Evolutionary conservation across 306 rosid species (phyloP).

Genomic region (Luffa aegyptiaca): DNA sequence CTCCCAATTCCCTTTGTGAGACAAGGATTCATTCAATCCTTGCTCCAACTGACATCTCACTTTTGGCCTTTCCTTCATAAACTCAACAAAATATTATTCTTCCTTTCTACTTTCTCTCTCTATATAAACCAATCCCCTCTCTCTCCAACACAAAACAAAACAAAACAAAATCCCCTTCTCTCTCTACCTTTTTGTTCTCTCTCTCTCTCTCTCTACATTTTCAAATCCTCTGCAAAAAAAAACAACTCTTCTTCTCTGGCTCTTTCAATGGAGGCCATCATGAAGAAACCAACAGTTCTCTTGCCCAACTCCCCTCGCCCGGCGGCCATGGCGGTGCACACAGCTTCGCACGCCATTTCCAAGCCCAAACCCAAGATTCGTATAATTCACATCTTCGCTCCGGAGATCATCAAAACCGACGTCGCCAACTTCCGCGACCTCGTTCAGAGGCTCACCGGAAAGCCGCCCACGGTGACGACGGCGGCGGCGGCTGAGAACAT

Average conservation of each 20-base stretch:
- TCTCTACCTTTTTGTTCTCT: neutral
- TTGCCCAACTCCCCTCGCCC: slow-evolving; percentile 4
- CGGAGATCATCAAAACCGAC: slow-evolving; percentile 80
- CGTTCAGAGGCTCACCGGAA: slow-evolving; percentile 80
- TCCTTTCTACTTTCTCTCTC: neutral
- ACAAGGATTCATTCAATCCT: slow-evolving; percentile 42
- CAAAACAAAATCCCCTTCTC: neutral
- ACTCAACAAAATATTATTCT: neutral
- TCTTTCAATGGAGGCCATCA: slow-evolving; percentile 31
- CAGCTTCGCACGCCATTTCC: slow-evolving; percentile 41
- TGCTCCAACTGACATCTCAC: slow-evolving; percentile 39
- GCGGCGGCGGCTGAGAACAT: slow-evolving; percentile 4
- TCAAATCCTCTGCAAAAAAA: neutral
- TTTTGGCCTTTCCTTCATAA: neutral
- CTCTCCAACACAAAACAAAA: neutral
- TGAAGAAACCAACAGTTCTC: slow-evolving; percentile 17
- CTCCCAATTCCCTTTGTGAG: slow-evolving; percentile 21
- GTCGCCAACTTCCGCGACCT: slow-evolving; percentile 69
- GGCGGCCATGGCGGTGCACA: slow-evolving; percentile 37
- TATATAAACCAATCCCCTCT: slow-evolving; percentile 7
- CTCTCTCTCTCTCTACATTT: neutral
- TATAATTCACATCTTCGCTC: slow-evolving; percentile 83
- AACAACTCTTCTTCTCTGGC: neutral
- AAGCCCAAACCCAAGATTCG: slow-evolving; percentile 71
- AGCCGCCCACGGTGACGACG: slow-evolving; percentile 28